These are phyloP conservation scores for Neurospora sp. DNA, from an alignment of 2,329 filamentous ascomycete species.

Conservation along the genomic window DNA sequence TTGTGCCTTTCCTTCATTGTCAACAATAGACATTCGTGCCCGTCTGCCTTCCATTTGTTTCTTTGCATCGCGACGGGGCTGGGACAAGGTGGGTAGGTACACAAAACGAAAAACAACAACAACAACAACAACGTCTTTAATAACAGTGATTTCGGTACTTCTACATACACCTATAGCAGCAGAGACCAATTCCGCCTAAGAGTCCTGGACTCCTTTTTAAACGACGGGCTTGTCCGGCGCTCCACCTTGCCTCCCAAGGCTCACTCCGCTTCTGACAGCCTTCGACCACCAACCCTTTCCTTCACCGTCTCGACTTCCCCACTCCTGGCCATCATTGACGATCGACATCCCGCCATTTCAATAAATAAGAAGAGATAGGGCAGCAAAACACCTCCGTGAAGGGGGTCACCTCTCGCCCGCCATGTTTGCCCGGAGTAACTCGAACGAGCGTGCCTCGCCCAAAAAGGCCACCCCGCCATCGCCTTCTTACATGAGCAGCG, in stretches of 20 bases:
- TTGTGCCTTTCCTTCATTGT: background rate
- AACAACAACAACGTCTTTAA: background rate
- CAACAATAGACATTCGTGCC: background rate
- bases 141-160: background rate
- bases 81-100: background rate
- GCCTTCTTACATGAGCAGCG: conserved; percentile 55
- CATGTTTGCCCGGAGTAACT: conserved; percentile 25
- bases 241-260: background rate
- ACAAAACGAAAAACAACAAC: background rate
- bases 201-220: conserved; percentile 2
- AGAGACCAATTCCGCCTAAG: conserved; percentile 1
- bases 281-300: background rate
- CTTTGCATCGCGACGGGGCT: background rate
- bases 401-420: background rate
- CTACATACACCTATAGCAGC: conserved; percentile 1
- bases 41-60: background rate
- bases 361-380: background rate
- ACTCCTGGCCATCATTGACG: background rate
- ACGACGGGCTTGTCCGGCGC: background rate
- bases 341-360: background rate
- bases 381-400: background rate
- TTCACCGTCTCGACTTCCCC: background rate
- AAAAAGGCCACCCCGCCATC: conserved; percentile 52
- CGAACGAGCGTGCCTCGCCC: conserved; percentile 26
- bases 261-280: background rate